phyloP scores from a whole-genome alignment of 352 stramenopile species.

The Pythium aristosporum region DNA sequence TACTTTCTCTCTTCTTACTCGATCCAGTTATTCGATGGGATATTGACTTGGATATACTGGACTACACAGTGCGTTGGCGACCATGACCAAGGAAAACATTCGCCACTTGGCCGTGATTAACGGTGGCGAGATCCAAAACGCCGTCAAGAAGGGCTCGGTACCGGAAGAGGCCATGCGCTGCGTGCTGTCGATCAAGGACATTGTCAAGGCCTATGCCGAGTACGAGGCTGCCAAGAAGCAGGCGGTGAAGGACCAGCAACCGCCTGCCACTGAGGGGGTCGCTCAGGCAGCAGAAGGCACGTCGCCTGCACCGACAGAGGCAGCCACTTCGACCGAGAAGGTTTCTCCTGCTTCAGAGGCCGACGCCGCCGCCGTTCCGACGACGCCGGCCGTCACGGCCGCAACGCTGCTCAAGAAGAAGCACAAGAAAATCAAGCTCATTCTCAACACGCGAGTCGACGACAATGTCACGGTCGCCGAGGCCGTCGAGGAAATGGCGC shows the following conservation, averaged over 20 bases:
- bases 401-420: slow-evolving; percentile 82
- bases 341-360: background rate
- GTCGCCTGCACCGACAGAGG: background rate
- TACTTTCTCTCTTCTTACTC: slow-evolving; percentile 1
- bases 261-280: background rate
- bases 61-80: slow-evolving; percentile 56
- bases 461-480: slow-evolving; percentile 77
- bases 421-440: slow-evolving; percentile 76
- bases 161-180: slow-evolving; percentile 83
- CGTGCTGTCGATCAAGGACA: slow-evolving; percentile 85
- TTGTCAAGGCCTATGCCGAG: slow-evolving; percentile 70
- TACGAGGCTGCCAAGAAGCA: slow-evolving; percentile 64
- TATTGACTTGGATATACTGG: background rate
- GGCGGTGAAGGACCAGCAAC: slow-evolving; percentile 16
- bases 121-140: slow-evolving; percentile 64
- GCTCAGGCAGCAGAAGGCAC: background rate
- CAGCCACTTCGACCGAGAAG: slow-evolving; percentile 10
- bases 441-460: slow-evolving; percentile 79
- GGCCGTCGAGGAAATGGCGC: slow-evolving; percentile 74
- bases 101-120: slow-evolving; percentile 82
- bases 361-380: background rate
- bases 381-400: slow-evolving; percentile 46
- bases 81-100: slow-evolving; percentile 88
- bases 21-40: background rate
- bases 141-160: slow-evolving; percentile 71